Percentiles rank a stretch among this genome's conserved stretches.
phyloP scores from a whole-genome alignment of 2,329 filamentous ascomycete species.

The Pezicula neosporulosa region DNA sequence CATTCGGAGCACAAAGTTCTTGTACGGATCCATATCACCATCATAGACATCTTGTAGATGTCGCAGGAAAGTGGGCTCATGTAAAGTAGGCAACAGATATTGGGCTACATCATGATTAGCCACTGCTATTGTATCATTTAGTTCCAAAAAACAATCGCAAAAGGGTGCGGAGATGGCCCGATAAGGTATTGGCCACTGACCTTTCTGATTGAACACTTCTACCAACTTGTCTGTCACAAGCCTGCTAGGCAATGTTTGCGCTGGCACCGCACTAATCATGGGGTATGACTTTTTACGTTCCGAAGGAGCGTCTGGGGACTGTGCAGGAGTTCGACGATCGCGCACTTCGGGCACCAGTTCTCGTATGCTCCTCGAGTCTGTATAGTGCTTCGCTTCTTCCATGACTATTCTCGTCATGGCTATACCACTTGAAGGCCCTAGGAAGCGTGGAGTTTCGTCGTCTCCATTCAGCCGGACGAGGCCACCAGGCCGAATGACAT shows the following conservation, averaged over 20 bases:
- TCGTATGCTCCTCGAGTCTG: constrained; percentile 84
- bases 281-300: constrained; percentile 82
- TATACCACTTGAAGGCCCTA: constrained; percentile 93
- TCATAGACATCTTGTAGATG: constrained; percentile 80
- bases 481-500: constrained; percentile 82
- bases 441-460: constrained; percentile 81
- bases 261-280: constrained; percentile 81
- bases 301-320: constrained; percentile 48
- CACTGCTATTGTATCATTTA: constrained; percentile 15
- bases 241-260: constrained; percentile 69
- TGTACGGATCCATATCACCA: constrained; percentile 72
- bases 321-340: constrained; percentile 64
- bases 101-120: constrained; percentile 56
- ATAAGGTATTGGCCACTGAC: constrained; percentile 38
- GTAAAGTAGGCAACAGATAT: constrained; percentile 80
- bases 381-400: constrained; percentile 93
- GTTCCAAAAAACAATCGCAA: not conserved
- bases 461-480: constrained; percentile 80
- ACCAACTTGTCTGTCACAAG: constrained; percentile 75
- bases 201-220: constrained; percentile 82
- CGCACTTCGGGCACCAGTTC: constrained; percentile 79
- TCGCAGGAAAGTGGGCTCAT: constrained; percentile 73
- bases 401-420: constrained; percentile 93
- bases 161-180: not conserved
- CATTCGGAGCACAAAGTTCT: constrained; percentile 86